Percentiles rank a stretch among this genome's conserved stretches.
Conservation (phyloP, 805 yeast species). For the Hanseniaspora valbyensis region DNA sequence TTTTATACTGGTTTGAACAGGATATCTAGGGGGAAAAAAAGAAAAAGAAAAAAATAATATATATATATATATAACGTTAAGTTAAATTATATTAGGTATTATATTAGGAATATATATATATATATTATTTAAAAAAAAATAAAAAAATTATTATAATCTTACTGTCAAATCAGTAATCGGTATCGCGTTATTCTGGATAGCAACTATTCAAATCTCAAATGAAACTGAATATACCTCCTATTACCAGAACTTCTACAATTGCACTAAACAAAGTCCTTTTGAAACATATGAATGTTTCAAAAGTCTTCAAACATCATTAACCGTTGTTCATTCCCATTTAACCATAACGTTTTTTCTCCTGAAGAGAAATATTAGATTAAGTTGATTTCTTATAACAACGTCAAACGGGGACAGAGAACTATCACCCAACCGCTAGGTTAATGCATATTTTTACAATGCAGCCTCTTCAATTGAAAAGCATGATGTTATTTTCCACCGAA, state of each 20-base stretch:
- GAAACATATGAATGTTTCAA: no score
- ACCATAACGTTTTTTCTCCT: background rate
- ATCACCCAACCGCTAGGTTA: constrained; percentile 13
- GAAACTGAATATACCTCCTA: no score
- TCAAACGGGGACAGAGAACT: constrained; percentile 14
- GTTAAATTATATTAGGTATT: background rate
- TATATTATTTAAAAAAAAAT: background rate
- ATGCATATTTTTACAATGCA: background rate
- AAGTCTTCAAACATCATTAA: constrained; percentile 15
- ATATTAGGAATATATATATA: background rate
- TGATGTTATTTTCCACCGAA: constrained; percentile 16
- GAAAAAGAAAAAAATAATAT: background rate
- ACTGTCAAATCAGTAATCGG: constrained; percentile 16
- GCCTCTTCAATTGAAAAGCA: background rate
- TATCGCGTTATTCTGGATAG: constrained; percentile 15
- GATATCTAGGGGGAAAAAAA: background rate
- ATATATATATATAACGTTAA: no score
- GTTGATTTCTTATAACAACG: constrained; percentile 17
- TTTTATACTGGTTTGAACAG: constrained; percentile 3
- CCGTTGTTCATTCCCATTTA: constrained; percentile 18
- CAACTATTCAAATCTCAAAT: no score
- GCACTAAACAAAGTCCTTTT: constrained; percentile 16
- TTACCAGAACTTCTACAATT: constrained; percentile 16
- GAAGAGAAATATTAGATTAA: background rate
- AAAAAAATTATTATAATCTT: constrained; percentile 3